Base-by-base conservation (phyloP, 345 rosid species). In the Triadica sebifera region DNA sequence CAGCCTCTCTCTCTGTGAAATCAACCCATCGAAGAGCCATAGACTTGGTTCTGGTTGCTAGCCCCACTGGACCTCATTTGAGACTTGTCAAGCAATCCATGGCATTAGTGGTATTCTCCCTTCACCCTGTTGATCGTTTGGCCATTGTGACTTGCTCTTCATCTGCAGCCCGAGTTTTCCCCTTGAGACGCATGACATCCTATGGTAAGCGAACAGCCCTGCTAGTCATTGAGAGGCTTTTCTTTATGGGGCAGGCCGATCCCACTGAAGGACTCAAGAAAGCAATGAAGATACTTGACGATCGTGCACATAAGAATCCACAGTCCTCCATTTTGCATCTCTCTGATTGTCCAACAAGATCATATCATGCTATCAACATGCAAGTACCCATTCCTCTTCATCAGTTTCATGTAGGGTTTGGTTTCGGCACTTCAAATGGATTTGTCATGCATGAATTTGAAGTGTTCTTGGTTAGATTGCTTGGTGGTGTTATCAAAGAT, bases 111-210 rank as follows among this genome's bases (percentile, higher is more conserved):
- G 91, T 86, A 22, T 89, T 88, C 79, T 89, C 96, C 29, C 89
- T 93, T 77, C 82, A 89, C 56, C 84, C 96, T 0, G 80, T 83
- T 52, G 96, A 93, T 58, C 92, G 98, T 76, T 74, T 93, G 71
- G 84, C 98, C 68, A 86, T 93, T 37, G 98, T 93, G 39, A 89
- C 96, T n/a, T 85, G 87, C 84, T 88, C 91, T 65, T 89, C 96
- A 55, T 86, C 91, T 34, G 92, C 94, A 13, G 84, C 91, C 59
- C 91, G 96, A 10, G 89, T 88, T 72, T 92, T 90, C 72, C 89
- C 98, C 13, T 86, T 90, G 58, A 88, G 88, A 81, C 88, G 98
- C 59, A 93, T 93, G 98, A 89, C 96, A 61, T 85, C 91, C 59
- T 85, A 81, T 24, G 98, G 98, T 13, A 93, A 89, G 77, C 84